Evolutionary conservation across 345 rosid genomes (phyloP).

Genomic region (Nasturtium officinale): DNA sequence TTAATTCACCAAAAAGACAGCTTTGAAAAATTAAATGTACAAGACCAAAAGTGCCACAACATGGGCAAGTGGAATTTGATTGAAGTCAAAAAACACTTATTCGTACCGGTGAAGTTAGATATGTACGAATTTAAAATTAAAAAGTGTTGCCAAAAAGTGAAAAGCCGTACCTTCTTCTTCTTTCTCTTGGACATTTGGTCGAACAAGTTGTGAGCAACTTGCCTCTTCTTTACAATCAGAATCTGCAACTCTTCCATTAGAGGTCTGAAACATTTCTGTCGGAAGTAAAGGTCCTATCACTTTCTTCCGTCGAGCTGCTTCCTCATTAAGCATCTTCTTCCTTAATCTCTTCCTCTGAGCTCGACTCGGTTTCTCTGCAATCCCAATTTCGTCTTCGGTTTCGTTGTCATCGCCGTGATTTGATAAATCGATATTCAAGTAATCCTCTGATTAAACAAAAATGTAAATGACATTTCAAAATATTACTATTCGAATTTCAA

Average conservation of each 20-base stretch:
- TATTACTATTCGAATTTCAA: background rate
- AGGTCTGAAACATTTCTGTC: background rate
- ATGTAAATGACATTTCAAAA: background rate
- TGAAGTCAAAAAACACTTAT: slow-evolving; percentile 1
- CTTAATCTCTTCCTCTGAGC: slow-evolving; percentile 80
- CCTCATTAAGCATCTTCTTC: slow-evolving; percentile 70
- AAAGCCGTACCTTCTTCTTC: slow-evolving; percentile 16
- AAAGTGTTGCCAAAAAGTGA: background rate
- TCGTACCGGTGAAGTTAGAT: background rate
- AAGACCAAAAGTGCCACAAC: slow-evolving; percentile 4
- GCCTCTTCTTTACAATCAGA: slow-evolving; percentile 28
- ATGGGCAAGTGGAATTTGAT: slow-evolving; percentile 4
- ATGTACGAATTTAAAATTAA: background rate
- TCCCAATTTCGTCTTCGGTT: slow-evolving; percentile 2
- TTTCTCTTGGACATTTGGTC: slow-evolving; percentile 53
- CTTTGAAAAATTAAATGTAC: background rate
- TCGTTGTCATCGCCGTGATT: slow-evolving; percentile 26
- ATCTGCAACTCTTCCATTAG: no score
- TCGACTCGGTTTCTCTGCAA: slow-evolving; percentile 52
- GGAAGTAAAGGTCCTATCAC: slow-evolving; percentile 70
- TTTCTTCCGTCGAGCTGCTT: slow-evolving; percentile 52
- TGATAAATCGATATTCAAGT: slow-evolving; percentile 32
- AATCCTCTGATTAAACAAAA: slow-evolving; percentile 51
- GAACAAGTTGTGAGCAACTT: slow-evolving; percentile 47
- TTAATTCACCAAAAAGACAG: slow-evolving; percentile 11